Conservation (phyloP, 2,329 filamentous ascomycete species). For the Huntiella decipiens region DNA sequence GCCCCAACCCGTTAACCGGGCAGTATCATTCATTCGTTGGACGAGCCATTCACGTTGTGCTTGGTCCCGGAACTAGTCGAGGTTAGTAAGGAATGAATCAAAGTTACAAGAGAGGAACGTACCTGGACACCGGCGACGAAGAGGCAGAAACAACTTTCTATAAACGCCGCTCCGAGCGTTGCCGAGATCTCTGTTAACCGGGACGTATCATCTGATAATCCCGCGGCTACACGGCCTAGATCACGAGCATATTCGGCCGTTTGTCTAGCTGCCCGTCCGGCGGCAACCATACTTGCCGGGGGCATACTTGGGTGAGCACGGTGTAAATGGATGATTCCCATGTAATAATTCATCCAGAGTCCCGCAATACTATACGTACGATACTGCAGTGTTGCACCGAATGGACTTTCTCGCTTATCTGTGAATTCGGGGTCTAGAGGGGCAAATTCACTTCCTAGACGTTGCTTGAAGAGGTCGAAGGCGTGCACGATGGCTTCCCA, state of each 20-base stretch:
- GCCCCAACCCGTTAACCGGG: slow-evolving; percentile 71
- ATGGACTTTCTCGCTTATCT: slow-evolving; percentile 47
- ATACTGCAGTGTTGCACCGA: slow-evolving; percentile 65
- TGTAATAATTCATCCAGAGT: slow-evolving; percentile 75
- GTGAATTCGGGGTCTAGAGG: slow-evolving; percentile 50
- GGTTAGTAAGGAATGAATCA: slow-evolving; percentile 11
- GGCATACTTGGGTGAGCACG: slow-evolving; percentile 79
- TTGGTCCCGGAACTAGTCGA: slow-evolving; percentile 44
- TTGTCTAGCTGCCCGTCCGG: slow-evolving; percentile 53
- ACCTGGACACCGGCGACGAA: slow-evolving; percentile 74
- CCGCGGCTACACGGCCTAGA: slow-evolving; percentile 65
- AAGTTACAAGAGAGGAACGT: slow-evolving; percentile 13
- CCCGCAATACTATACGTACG: slow-evolving; percentile 73
- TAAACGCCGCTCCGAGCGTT: slow-evolving; percentile 58
- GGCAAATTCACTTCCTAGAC: slow-evolving; percentile 57
- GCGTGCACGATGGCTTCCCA: slow-evolving; percentile 59
- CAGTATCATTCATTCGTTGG: slow-evolving; percentile 52
- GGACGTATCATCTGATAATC: slow-evolving; percentile 38
- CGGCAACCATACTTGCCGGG: slow-evolving; percentile 72
- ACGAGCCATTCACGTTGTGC: slow-evolving; percentile 64
- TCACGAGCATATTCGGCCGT: slow-evolving; percentile 54
- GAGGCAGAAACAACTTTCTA: slow-evolving; percentile 62
- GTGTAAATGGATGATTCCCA: slow-evolving; percentile 65
- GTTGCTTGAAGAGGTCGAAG: slow-evolving; percentile 45
- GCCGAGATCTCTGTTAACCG: slow-evolving; percentile 47